Percentiles rank a stretch among this genome's conserved stretches.
These are phyloP conservation scores for Scutellaria galericulata DNA, from an alignment of 257 asterid species.

Conservation along the genomic window DNA sequence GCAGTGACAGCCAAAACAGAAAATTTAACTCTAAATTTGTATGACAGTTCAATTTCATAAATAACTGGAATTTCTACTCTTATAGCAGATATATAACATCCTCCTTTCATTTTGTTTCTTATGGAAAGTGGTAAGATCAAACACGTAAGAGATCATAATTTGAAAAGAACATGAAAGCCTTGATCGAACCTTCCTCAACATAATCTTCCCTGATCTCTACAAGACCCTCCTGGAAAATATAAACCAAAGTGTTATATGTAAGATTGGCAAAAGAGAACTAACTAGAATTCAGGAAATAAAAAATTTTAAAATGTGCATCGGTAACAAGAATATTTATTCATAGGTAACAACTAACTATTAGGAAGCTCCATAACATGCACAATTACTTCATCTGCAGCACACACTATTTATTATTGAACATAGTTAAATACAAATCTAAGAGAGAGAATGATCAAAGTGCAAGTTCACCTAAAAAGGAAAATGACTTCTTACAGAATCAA, in stretches of 20 bases:
- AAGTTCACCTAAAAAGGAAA: constrained; percentile 11
- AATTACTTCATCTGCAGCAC: constrained; percentile 19
- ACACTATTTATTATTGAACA: not conserved
- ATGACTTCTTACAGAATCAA: constrained; percentile 27
- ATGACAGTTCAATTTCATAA: not conserved
- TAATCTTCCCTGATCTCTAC: constrained; percentile 93
- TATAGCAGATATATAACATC: not conserved
- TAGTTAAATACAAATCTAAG: not conserved
- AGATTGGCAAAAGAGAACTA: not conserved
- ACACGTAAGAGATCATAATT: not conserved
- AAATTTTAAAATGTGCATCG: not conserved
- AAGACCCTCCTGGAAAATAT: constrained; percentile 73
- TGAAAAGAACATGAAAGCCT: not conserved
- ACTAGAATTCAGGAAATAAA: not conserved
- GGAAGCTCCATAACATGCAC: constrained; percentile 19
- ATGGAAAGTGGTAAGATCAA: not conserved
- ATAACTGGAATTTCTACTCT: constrained; percentile 17
- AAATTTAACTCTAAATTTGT: not conserved
- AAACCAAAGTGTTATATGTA: constrained; percentile 10
- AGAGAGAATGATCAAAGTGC: constrained; percentile 7
- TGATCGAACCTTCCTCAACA: constrained; percentile 52
- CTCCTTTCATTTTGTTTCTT: not conserved
- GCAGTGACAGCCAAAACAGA: not conserved
- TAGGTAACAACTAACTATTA: not conserved
- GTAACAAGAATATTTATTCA: not conserved